Percentiles rank a stretch among this genome's conserved stretches.
phyloP scores from a whole-genome alignment of 179 eudicot genomes.

The Spergularia azorica region DNA sequence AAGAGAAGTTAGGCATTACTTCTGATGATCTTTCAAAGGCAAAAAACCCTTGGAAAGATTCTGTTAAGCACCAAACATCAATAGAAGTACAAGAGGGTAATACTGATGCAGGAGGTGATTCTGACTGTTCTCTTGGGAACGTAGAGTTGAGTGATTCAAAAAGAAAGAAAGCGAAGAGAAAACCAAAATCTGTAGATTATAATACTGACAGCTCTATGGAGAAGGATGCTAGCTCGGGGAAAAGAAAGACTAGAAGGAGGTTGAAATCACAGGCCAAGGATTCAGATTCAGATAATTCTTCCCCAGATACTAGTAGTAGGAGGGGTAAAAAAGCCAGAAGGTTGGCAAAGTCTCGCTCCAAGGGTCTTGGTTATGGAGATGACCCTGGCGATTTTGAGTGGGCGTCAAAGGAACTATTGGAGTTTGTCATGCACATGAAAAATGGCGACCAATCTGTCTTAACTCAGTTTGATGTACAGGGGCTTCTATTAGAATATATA shows the following conservation, averaged over 20 bases:
- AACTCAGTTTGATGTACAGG: slow-evolving; percentile 93
- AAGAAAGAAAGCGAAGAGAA: slow-evolving; percentile 65
- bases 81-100: slow-evolving; percentile 44
- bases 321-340: slow-evolving; percentile 62
- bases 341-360: slow-evolving; percentile 46
- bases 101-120: slow-evolving; percentile 57
- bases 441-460: slow-evolving; percentile 70
- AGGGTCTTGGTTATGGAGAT: slow-evolving; percentile 36
- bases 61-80: slow-evolving; percentile 47
- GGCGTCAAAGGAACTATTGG: slow-evolving; percentile 94
- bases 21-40: slow-evolving; percentile 68
- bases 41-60: slow-evolving; percentile 66
- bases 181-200: slow-evolving; percentile 45
- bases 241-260: slow-evolving; percentile 55
- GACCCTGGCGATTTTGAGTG: slow-evolving; percentile 48
- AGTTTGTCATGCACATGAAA: slow-evolving; percentile 92
- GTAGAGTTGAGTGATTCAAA: slow-evolving; percentile 45
- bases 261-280: slow-evolving; percentile 50
- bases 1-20: slow-evolving; percentile 57
- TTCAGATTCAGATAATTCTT: slow-evolving; percentile 67
- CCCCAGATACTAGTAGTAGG: slow-evolving; percentile 38
- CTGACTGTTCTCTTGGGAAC: slow-evolving; percentile 58
- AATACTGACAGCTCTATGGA: slow-evolving; percentile 60
- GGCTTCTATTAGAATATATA: slow-evolving; percentile 83
- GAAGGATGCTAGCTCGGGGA: slow-evolving; percentile 47